Percentiles rank a stretch among this genome's conserved stretches.
Conservation (phyloP, 257 asterid species). For the Paraleonurus japonicus region DNA sequence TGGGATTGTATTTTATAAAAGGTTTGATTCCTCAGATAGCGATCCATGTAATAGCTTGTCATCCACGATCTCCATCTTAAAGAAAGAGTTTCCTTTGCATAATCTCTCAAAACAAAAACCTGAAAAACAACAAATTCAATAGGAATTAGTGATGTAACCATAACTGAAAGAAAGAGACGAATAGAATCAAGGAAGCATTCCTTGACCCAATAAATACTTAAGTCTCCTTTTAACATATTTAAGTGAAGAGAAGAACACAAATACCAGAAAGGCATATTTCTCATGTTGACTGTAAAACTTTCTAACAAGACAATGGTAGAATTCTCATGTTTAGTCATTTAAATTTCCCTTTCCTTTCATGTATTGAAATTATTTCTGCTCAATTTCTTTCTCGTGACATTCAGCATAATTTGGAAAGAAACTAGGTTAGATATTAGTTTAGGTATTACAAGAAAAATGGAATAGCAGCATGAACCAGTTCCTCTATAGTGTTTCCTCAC, state of each 20-base stretch:
- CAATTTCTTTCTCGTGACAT: background rate
- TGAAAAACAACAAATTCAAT: conserved; percentile 32
- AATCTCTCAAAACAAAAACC: conserved; percentile 91
- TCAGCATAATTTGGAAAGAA: background rate
- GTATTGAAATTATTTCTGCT: background rate
- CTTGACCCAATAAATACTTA: background rate
- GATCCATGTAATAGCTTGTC: conserved; percentile 85
- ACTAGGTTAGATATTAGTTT: background rate
- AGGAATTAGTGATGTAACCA: background rate
- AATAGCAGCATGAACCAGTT: background rate
- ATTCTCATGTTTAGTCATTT: background rate
- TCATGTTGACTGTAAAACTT: conserved; percentile 2
- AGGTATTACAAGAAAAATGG: background rate
- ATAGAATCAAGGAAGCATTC: background rate
- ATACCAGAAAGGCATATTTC: background rate
- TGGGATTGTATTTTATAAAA: conserved; percentile 86
- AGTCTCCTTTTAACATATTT: background rate
- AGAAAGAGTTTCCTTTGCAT: conserved; percentile 86
- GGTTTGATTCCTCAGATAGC: conserved; percentile 74
- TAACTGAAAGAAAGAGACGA: background rate
- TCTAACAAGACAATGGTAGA: background rate
- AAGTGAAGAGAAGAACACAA: background rate
- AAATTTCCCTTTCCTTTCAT: background rate
- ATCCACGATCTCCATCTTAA: conserved; percentile 97
- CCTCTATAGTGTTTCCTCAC: background rate